Base-by-base conservation (phyloP, 495 filamentous ascomycete genomes). In the Barbatosphaeria neglecta region DNA sequence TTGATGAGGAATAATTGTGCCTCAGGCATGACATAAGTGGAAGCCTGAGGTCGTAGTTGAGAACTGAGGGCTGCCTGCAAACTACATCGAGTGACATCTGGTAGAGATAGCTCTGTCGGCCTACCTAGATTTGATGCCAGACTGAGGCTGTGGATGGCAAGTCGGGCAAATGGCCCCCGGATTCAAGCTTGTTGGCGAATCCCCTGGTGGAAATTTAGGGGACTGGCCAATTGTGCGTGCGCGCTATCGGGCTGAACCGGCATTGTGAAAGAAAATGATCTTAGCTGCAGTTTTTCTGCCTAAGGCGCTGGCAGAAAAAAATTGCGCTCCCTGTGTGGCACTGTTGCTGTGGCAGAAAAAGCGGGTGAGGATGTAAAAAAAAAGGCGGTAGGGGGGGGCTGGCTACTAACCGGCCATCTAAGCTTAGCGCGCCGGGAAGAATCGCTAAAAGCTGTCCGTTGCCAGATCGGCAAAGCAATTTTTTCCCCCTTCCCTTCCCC, bases 401-500 rank as follows among this genome's bases (percentile, higher is more conserved):
- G 13, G 2, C 13, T 9, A 20, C 4, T 13, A 43, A 15, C 17
- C n/a, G 28, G 41, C 35, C 17, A 18, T 41, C 41, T 37, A 28
- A 37, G 22, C 28, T 41, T 33, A 50, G 48, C 35, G 43, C 38
- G 48, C 56, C 57, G 60, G 57, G 53, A 60, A 60, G 57, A 60
- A 48, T 63, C 60, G 60, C 53, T 56, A 63, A 61, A 60, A 60
- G 54, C 53, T 60, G 57, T 48, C 47, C 54, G 39, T 49, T 57
- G 54, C 53, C 58, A 51, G 55, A 56, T 55, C 58, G 52, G 55
- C 56, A 15, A 35, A 49, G 57, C 60, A 59, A 67, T 64, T 69
- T 69, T 69, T 68, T 70, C 63, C 64, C n/a, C 63, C 56, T 64
- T 64, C 44, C 63, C 54, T 61, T 61, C 54, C 54, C 64, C 57